Percentiles rank a stretch among this genome's conserved stretches.
These are phyloP conservation scores for Pseudocercospora musae DNA, from an alignment of 2,329 filamentous ascomycete genomes.

Conservation along the genomic window DNA sequence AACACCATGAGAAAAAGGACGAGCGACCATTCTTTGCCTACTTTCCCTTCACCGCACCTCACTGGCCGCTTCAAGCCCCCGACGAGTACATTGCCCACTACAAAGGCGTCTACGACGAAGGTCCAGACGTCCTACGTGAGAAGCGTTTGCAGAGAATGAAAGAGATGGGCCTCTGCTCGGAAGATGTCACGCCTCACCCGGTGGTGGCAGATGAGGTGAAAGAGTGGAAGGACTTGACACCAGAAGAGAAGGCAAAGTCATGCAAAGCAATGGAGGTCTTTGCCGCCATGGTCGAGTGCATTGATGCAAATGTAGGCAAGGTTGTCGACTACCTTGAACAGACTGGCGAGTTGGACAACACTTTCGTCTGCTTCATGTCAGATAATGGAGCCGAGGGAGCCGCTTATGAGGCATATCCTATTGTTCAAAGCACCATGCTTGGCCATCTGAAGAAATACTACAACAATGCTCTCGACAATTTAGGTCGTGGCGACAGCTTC, in stretches of 20 bases:
- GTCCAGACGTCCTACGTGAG: constrained; percentile 55
- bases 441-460: constrained; percentile 57
- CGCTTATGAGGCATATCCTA: constrained; percentile 57
- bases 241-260: constrained; percentile 49
- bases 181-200: constrained; percentile 51
- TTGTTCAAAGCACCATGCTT: constrained; percentile 54
- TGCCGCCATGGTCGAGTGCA: constrained; percentile 62
- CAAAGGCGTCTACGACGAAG: constrained; percentile 58
- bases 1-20: constrained; percentile 36
- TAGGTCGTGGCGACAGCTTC: constrained; percentile 56
- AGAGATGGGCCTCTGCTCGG: constrained; percentile 54
- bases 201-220: constrained; percentile 50
- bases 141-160: constrained; percentile 55
- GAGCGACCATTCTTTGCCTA: constrained; percentile 57
- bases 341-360: constrained; percentile 60
- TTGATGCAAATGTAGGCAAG: constrained; percentile 59
- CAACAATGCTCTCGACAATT: constrained; percentile 56
- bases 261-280: constrained; percentile 59
- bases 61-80: constrained; percentile 62
- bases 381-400: constrained; percentile 63
- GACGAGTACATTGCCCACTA: constrained; percentile 56
- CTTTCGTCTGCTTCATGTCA: constrained; percentile 61
- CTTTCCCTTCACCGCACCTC: constrained; percentile 60
- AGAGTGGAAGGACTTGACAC: constrained; percentile 48
- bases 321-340: constrained; percentile 55